Conservation (phyloP, 2,329 filamentous ascomycete genomes). For the Lomentospora prolificans region DNA sequence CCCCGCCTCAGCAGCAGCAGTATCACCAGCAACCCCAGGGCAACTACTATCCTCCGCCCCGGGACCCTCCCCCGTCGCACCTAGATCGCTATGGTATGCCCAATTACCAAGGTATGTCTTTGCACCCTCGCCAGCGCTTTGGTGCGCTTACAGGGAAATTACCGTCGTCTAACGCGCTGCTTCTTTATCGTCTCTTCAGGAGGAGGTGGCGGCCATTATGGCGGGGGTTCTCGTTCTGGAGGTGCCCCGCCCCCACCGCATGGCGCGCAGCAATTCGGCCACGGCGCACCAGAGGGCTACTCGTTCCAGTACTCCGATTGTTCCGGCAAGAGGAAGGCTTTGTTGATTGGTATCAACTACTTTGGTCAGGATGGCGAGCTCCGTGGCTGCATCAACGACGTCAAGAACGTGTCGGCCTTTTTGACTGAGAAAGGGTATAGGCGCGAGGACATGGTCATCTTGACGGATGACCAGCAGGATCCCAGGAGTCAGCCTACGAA, state of each 20-base stretch:
- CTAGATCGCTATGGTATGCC: slow-evolving; percentile 14
- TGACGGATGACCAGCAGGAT: slow-evolving; percentile 66
- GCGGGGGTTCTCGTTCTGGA: slow-evolving; percentile 20
- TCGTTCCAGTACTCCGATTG: slow-evolving; percentile 70
- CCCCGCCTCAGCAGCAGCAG: slow-evolving; percentile 17
- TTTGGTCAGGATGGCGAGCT: slow-evolving; percentile 63
- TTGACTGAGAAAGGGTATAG: slow-evolving; percentile 59
- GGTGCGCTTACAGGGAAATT: too few species aligned
- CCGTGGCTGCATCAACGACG: slow-evolving; percentile 71
- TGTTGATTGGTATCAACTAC: slow-evolving; percentile 76
- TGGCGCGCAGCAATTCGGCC: slow-evolving; percentile 48
- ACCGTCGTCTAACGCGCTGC: too few species aligned
- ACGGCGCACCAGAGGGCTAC: slow-evolving; percentile 59
- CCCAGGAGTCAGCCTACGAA: slow-evolving; percentile 65
- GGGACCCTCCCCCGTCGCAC: slow-evolving; percentile 11
- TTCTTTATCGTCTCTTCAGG: background rate
- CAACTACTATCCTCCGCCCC: slow-evolving; percentile 16
- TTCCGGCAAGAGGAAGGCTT: slow-evolving; percentile 61
- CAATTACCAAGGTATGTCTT: background rate
- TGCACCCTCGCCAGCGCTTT: too few species aligned
- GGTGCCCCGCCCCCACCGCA: slow-evolving; percentile 36
- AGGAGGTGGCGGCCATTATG: slow-evolving; percentile 3
- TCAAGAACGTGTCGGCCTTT: slow-evolving; percentile 65
- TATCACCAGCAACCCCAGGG: slow-evolving; percentile 15
- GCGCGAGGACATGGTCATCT: slow-evolving; percentile 68